A percentile compares a stretch with the other conserved stretches of the same genome.
Conservation (phyloP, 2,329 filamentous ascomycete species). For the Colletotrichum simmondsii region DNA sequence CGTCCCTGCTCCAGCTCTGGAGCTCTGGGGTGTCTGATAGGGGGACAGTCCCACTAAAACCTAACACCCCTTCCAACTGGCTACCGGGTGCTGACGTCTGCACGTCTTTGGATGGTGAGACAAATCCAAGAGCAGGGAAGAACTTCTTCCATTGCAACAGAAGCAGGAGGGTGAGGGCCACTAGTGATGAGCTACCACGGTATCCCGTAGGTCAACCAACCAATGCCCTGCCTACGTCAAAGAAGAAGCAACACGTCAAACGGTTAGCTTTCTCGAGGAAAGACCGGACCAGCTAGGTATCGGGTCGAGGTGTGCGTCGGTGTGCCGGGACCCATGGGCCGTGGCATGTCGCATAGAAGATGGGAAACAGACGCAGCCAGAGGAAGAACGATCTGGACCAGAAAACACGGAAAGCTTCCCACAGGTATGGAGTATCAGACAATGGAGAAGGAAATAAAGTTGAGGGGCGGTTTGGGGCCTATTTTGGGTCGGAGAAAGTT, state of each 20-base stretch:
- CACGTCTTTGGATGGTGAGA: conserved; percentile 8
- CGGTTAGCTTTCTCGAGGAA: not conserved
- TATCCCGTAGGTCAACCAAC: not conserved
- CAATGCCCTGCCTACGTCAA: not conserved
- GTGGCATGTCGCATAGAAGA: not conserved
- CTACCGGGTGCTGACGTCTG: conserved; percentile 13
- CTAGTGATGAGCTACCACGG: no score
- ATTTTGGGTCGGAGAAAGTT: not conserved
- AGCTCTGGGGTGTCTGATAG: not conserved
- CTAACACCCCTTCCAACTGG: not conserved
- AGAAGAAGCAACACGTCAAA: not conserved
- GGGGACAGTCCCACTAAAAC: conserved; percentile 11
- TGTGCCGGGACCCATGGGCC: not conserved
- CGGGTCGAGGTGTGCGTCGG: not conserved
- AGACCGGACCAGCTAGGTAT: not conserved
- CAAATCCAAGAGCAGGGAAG: conserved; percentile 13
- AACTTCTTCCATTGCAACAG: conserved; percentile 10
- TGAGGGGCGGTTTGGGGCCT: conserved; percentile 25
- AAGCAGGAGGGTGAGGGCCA: not conserved
- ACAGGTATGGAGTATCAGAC: not conserved
- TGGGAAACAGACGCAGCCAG: not conserved
- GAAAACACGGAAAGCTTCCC: not conserved
- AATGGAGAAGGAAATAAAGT: conserved; percentile 10
- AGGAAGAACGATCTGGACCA: not conserved
- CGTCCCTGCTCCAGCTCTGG: not conserved